These are phyloP conservation scores for Hapsidospora chrysogenum DNA, from an alignment of 495 filamentous ascomycete species.

Conservation along the genomic window DNA sequence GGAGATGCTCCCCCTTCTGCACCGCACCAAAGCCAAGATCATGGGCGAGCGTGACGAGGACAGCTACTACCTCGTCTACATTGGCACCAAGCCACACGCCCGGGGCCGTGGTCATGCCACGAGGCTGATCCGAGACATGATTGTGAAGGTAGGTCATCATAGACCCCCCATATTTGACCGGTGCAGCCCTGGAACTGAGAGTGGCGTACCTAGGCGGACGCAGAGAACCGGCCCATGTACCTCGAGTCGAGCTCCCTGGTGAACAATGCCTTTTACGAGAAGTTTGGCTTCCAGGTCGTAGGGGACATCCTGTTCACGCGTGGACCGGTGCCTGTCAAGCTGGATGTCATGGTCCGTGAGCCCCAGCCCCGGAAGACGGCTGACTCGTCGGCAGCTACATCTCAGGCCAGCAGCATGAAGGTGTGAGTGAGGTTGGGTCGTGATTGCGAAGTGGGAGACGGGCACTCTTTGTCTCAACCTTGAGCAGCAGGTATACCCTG, in stretches of 20 bases:
- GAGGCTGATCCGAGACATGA: slow-evolving; percentile 49
- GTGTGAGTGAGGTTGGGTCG: neutral
- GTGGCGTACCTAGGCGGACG: slow-evolving; percentile 37
- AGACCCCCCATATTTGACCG: slow-evolving; percentile 1
- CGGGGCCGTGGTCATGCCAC: slow-evolving; percentile 53
- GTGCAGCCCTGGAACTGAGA: slow-evolving; percentile 3
- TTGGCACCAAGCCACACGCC: slow-evolving; percentile 50
- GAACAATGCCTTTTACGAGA: slow-evolving; percentile 53
- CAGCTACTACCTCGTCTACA: slow-evolving; percentile 68
- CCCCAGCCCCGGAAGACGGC: slow-evolving; percentile 25
- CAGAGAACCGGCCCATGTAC: slow-evolving; percentile 45
- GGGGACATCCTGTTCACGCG: slow-evolving; percentile 41
- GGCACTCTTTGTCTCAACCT: no score
- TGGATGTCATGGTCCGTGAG: slow-evolving; percentile 67
- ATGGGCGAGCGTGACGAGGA: slow-evolving; percentile 46
- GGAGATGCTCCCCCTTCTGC: slow-evolving; percentile 61
- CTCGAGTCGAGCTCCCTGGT: slow-evolving; percentile 53
- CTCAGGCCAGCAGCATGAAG: slow-evolving; percentile 14
- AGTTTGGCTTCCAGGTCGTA: slow-evolving; percentile 47
- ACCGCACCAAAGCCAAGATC: slow-evolving; percentile 48
- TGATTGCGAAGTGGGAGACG: neutral
- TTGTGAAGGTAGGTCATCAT: slow-evolving; percentile 38
- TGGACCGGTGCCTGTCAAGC: slow-evolving; percentile 38
- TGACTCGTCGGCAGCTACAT: no score
- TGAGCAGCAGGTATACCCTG: no score